phyloP scores from a whole-genome alignment of 352 stramenopile genomes.

The Globisporangium viniferum region DNA sequence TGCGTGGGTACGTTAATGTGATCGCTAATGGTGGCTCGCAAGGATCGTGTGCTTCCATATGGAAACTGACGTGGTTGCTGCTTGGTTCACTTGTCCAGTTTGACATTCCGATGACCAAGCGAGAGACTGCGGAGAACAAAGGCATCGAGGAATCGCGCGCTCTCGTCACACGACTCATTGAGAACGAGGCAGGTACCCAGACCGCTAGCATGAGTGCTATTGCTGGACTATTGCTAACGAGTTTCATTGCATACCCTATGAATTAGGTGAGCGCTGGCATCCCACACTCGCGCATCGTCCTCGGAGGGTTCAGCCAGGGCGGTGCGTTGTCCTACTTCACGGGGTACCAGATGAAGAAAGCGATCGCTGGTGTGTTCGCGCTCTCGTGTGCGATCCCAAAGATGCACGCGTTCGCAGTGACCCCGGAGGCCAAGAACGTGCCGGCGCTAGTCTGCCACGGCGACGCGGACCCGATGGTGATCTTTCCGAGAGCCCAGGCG shows the following conservation, averaged over 20 bases:
- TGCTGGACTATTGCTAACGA: background rate
- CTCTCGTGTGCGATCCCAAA: conserved; percentile 80
- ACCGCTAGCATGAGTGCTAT: background rate
- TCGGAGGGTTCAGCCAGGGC: background rate
- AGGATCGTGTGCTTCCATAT: too few species aligned
- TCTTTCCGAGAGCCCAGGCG: conserved; percentile 54
- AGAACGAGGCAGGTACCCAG: background rate
- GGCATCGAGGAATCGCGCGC: background rate
- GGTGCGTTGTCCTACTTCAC: background rate
- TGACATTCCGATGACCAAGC: background rate
- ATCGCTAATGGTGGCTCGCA: too few species aligned
- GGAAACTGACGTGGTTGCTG: too few species aligned
- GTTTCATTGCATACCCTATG: background rate
- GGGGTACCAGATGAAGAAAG: background rate
- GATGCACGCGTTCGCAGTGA: conserved; percentile 47
- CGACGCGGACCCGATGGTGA: conserved; percentile 59
- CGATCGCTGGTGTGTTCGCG: conserved; percentile 58
- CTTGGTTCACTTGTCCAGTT: background rate
- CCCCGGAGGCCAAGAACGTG: conserved; percentile 49
- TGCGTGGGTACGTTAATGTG: background rate
- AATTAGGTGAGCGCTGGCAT: background rate
- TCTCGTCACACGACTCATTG: background rate
- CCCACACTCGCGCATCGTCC: background rate
- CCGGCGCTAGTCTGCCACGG: conserved; percentile 81
- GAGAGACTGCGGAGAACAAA: background rate